Evolutionary conservation across 345 rosid genomes (phyloP), one percentile per base, ranked within the genome.

Genomic region (Boechera retrofracta): DNA sequence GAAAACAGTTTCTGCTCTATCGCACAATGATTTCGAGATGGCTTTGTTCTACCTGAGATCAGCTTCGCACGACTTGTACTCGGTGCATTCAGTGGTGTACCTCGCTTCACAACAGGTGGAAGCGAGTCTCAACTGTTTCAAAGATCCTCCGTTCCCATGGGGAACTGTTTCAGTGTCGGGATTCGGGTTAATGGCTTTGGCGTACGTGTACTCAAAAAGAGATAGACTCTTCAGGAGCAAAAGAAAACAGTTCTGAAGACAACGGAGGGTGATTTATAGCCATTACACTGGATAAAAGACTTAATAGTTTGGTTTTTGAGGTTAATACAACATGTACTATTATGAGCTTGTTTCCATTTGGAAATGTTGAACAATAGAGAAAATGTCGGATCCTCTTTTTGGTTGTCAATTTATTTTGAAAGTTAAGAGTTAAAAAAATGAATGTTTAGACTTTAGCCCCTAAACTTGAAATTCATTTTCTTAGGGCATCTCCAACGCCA

Each of bases 101-200:
- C 87, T 78, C 28, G 94, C 99, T 18, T 82, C 95, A 2, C 96
- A 93, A 80, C 89, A 91, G 58, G 81, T 93, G 60, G 96, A 93
- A 82, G 98, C 99, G 33, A 88, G 93, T 2, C 91, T 96, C 16
- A 85, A 81, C 72, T 96, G 99, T 84, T 96, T 96, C 81, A 82
- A 86, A 89, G 99, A 96, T 67, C 97, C 99, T 10, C 97, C 95
- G 28, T 84, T 96, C 77, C 99, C 97, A 12, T 91, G 98, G 99
- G 84, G 82, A 47, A 52, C 93, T 18, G 82, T 87, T 39, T 86
- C 87, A 36, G 62, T 89, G 64, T 88, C 84, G 10, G 93, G 63
- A 1, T 81, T 84, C 21, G 85, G 81, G 51, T 82, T 93, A 68
- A 78, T 93, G 81, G 85, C 86, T 73, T 79, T 96, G 35, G 77